A percentile compares a stretch with the other conserved stretches of the same genome.
Conservation (phyloP, 1,284 basidiomycete genomes). For the Irpex rosettiformis region DNA sequence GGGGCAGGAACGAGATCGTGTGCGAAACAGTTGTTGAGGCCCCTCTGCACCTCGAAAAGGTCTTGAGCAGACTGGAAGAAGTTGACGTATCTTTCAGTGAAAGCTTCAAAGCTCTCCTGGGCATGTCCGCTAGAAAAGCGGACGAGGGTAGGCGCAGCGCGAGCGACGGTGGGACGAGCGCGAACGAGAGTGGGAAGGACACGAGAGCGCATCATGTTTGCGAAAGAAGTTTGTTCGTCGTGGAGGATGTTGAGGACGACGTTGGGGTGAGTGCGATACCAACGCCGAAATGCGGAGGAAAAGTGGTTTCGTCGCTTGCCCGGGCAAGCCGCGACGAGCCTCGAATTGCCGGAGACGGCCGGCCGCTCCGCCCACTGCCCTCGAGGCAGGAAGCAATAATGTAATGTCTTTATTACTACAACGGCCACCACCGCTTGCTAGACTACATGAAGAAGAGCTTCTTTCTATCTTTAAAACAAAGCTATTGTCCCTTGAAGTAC, state of each 20-base stretch:
- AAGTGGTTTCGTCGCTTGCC: constrained; percentile 18
- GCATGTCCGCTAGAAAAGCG: constrained; percentile 57
- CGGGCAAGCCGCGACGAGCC: constrained; percentile 24
- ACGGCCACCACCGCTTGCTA: neutral
- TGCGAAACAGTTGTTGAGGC: constrained; percentile 98
- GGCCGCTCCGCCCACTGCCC: neutral
- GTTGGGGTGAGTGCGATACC: constrained; percentile 11
- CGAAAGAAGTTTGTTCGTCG: constrained; percentile 12
- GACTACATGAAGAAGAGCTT: neutral
- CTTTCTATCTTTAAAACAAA: neutral
- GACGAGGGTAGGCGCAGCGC: constrained; percentile 38
- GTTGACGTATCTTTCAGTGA: constrained; percentile 89
- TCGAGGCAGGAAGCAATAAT: neutral
- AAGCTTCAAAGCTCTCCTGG: constrained; percentile 89
- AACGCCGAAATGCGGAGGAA: constrained; percentile 19
- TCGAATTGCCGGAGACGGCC: constrained; percentile 11
- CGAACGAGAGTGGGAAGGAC: constrained; percentile 58
- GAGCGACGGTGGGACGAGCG: constrained; percentile 38
- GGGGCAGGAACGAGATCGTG: constrained; percentile 96
- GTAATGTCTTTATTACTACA: neutral
- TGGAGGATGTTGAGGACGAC: constrained; percentile 13
- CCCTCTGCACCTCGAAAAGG: constrained; percentile 96
- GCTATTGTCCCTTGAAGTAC: neutral
- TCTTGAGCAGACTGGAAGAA: constrained; percentile 95
- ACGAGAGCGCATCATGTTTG: constrained; percentile 36